A percentile compares a stretch with the other conserved stretches of the same genome.
phyloP scores from a whole-genome alignment of 306 rosid species.

The Rosa persica region DNA sequence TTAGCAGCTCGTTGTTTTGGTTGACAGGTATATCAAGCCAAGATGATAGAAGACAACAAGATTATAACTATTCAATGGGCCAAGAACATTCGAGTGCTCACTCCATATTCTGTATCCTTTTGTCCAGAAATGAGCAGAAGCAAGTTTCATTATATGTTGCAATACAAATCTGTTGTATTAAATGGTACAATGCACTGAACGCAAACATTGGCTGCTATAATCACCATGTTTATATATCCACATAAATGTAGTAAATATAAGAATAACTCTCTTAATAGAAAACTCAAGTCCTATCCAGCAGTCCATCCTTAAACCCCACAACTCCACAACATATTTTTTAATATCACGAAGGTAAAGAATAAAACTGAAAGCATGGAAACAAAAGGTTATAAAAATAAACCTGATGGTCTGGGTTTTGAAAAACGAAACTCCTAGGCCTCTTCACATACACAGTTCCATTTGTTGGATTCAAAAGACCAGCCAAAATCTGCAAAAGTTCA shows the following conservation, averaged over 20 bases:
- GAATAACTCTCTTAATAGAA: not conserved
- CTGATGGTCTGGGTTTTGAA: slow-evolving; percentile 90
- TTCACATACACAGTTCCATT: slow-evolving; percentile 54
- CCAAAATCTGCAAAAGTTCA: slow-evolving; percentile 59
- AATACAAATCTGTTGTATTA: not conserved
- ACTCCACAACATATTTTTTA: not conserved
- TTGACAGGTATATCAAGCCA: not conserved
- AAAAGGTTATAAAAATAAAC: slow-evolving; percentile 29
- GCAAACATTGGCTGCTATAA: not conserved
- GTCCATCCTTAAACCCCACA: not conserved
- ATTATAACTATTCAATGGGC: not conserved
- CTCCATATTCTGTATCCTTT: not conserved
- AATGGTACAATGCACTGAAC: not conserved
- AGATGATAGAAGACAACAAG: not conserved
- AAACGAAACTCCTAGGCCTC: slow-evolving; percentile 71
- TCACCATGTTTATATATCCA: not conserved
- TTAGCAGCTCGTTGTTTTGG: not conserved
- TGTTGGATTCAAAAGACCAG: slow-evolving; percentile 74
- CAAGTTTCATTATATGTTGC: not conserved
- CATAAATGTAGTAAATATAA: not conserved
- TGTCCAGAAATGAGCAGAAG: not conserved
- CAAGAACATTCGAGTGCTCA: not conserved
- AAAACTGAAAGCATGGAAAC: not conserved
- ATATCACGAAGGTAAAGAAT: not conserved
- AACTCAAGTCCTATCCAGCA: not conserved